phyloP scores from a whole-genome alignment of 345 rosid genomes.

The Gossypium herbaceum region DNA sequence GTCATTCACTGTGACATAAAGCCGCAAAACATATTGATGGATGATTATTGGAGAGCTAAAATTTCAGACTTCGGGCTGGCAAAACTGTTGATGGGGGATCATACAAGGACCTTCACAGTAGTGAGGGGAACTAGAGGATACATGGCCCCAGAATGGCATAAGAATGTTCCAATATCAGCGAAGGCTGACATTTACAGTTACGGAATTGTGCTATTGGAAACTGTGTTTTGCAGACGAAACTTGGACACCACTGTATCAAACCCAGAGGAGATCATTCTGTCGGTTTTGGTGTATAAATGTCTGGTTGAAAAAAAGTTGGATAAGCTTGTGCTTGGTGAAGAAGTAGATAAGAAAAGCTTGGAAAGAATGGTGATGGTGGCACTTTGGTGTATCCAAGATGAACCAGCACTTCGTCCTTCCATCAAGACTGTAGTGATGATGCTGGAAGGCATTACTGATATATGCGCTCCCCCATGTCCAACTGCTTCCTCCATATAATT shows the following conservation, averaged over 20 bases:
- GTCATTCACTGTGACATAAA: conserved; percentile 48
- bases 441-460: conserved; percentile 22
- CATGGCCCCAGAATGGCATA: conserved; percentile 49
- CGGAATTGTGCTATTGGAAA: conserved; percentile 26
- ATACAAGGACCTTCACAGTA: conserved; percentile 36
- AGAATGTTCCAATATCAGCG: conserved; percentile 13
- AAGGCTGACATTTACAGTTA: conserved; percentile 27
- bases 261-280: conserved; percentile 12
- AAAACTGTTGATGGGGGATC: conserved; percentile 37
- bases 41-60: conserved; percentile 32
- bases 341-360: conserved; percentile 17
- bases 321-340: conserved; percentile 15
- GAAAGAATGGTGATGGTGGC: conserved; percentile 25
- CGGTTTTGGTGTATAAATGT: conserved; percentile 23
- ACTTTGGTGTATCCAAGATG: conserved; percentile 29
- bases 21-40: conserved; percentile 47
- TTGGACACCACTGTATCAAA: neutral
- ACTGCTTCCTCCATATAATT: conserved; percentile 6
- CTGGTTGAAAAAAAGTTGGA: neutral
- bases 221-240: conserved; percentile 19
- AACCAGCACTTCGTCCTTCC: conserved; percentile 20
- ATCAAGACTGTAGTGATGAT: conserved; percentile 20
- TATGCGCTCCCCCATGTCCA: conserved; percentile 19
- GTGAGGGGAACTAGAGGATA: conserved; percentile 46
- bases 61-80: conserved; percentile 34